phyloP scores from a whole-genome alignment of 352 stramenopile species.

The Globisporangium acanthophoron region DNA sequence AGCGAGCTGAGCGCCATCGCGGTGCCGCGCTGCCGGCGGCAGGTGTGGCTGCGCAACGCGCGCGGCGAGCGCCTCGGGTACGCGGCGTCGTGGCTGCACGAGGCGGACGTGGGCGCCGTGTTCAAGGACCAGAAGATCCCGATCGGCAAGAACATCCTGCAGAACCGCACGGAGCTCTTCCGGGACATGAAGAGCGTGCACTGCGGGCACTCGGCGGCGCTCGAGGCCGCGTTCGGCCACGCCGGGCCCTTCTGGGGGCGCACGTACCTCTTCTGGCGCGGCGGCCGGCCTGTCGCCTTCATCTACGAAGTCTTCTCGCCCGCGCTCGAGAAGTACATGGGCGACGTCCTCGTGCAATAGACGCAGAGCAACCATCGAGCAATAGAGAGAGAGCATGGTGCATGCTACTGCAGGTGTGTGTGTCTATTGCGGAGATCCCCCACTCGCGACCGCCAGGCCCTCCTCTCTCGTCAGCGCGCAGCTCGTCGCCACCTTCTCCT shows the following conservation, averaged over 20 bases:
- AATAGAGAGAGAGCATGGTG: slow-evolving; percentile 2
- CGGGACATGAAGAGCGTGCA: slow-evolving; percentile 84
- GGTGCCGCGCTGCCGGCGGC: slow-evolving; percentile 53
- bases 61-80: slow-evolving; percentile 72
- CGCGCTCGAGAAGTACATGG: slow-evolving; percentile 72
- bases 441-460: background rate
- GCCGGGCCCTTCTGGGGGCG: slow-evolving; percentile 75
- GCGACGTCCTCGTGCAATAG: slow-evolving; percentile 39
- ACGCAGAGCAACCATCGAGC: background rate
- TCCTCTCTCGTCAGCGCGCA: background rate
- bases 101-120: slow-evolving; percentile 56
- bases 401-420: slow-evolving; percentile 3
- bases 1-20: slow-evolving; percentile 40
- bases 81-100: slow-evolving; percentile 72
- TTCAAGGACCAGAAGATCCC: slow-evolving; percentile 79
- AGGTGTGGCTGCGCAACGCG: slow-evolving; percentile 76
- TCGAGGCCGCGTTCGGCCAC: slow-evolving; percentile 64
- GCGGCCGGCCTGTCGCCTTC: slow-evolving; percentile 68
- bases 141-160: slow-evolving; percentile 78
- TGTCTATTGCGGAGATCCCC: slow-evolving; percentile 1
- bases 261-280: slow-evolving; percentile 85
- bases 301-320: slow-evolving; percentile 89
- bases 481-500: background rate
- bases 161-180: slow-evolving; percentile 82
- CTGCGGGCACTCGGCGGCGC: slow-evolving; percentile 41